Percentiles rank a stretch among this genome's conserved stretches.
These are phyloP conservation scores for Coemansia sp. DNA, from an alignment of 192 early-diverging fungal genomes.

Conservation along the genomic window DNA sequence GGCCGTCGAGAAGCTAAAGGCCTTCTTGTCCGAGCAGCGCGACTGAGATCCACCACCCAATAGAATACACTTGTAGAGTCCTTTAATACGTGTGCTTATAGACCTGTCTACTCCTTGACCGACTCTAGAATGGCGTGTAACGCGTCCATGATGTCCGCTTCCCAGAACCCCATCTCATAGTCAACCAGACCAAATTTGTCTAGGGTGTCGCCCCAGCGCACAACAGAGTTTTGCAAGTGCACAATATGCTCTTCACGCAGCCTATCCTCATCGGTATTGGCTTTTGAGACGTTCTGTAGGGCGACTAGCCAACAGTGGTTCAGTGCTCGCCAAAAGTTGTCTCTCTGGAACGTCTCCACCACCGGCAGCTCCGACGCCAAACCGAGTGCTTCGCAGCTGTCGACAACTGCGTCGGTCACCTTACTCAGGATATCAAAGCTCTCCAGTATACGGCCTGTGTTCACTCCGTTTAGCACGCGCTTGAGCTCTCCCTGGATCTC, in stretches of 20 bases:
- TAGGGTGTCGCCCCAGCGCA: slow-evolving; percentile 67
- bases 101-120: not conserved
- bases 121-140: slow-evolving; percentile 56
- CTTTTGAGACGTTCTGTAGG: slow-evolving; percentile 56
- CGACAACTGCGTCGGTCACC: slow-evolving; percentile 63
- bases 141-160: slow-evolving; percentile 68
- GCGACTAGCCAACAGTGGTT: slow-evolving; percentile 78
- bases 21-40: slow-evolving; percentile 24
- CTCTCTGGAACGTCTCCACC: slow-evolving; percentile 58
- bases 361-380: slow-evolving; percentile 62
- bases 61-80: not conserved
- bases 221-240: slow-evolving; percentile 59
- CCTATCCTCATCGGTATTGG: slow-evolving; percentile 54
- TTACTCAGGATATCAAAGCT: slow-evolving; percentile 70
- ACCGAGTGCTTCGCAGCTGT: slow-evolving; percentile 66
- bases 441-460: slow-evolving; percentile 58
- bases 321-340: slow-evolving; percentile 71
- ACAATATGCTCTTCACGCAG: slow-evolving; percentile 59
- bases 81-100: not conserved
- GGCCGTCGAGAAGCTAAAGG: slow-evolving; percentile 71
- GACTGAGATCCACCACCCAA: not conserved
- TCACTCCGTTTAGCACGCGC: slow-evolving; percentile 62
- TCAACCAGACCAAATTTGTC: slow-evolving; percentile 77
- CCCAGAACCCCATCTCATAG: slow-evolving; percentile 83
- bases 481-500: slow-evolving; percentile 66